phyloP scores from a whole-genome alignment of 768 basidiomycete species.

The Strobilomyces confusus region DNA sequence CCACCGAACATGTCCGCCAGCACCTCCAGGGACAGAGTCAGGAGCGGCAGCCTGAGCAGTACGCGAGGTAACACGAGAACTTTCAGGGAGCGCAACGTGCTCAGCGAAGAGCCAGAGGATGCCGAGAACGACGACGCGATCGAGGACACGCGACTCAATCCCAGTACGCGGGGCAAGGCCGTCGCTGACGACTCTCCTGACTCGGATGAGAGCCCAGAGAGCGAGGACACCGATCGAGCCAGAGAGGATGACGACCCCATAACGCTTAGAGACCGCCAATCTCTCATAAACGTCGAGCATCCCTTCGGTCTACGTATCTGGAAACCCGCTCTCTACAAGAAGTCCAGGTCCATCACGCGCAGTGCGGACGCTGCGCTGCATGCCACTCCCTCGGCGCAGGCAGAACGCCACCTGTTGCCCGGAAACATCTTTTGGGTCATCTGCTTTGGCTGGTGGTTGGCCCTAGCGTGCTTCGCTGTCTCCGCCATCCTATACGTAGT shows the following conservation, averaged over 20 bases:
- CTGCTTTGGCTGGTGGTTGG: conserved; percentile 92
- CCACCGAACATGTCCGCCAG: conserved; percentile 50
- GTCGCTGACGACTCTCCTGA: conserved; percentile 38
- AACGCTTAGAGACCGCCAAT: conserved; percentile 93
- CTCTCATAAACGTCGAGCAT: conserved; percentile 97
- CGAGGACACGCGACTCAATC: conserved; percentile 23
- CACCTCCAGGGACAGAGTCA: conserved; percentile 44
- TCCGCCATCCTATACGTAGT: conserved; percentile 67
- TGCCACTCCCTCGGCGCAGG: conserved; percentile 86
- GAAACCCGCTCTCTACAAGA: conserved; percentile 99
- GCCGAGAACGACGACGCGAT: conserved; percentile 30
- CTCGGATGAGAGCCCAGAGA: conserved; percentile 39
- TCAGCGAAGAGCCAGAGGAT: conserved; percentile 56
- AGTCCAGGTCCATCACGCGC: conserved; percentile 92
- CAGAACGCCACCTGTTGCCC: conserved; percentile 87
- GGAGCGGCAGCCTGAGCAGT: conserved; percentile 64
- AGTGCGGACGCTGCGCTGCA: conserved; percentile 95
- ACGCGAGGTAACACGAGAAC: conserved; percentile 45
- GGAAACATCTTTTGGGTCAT: conserved; percentile 93
- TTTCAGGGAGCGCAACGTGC: conserved; percentile 38
- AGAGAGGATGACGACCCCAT: conserved; percentile 74
- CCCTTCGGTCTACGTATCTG: conserved; percentile 99
- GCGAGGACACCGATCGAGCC: conserved; percentile 20
- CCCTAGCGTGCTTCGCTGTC: conserved; percentile 62
- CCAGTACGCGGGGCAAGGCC: conserved; percentile 38